phyloP scores from a whole-genome alignment of 345 rosid species.

The Dovyalis caffra region DNA sequence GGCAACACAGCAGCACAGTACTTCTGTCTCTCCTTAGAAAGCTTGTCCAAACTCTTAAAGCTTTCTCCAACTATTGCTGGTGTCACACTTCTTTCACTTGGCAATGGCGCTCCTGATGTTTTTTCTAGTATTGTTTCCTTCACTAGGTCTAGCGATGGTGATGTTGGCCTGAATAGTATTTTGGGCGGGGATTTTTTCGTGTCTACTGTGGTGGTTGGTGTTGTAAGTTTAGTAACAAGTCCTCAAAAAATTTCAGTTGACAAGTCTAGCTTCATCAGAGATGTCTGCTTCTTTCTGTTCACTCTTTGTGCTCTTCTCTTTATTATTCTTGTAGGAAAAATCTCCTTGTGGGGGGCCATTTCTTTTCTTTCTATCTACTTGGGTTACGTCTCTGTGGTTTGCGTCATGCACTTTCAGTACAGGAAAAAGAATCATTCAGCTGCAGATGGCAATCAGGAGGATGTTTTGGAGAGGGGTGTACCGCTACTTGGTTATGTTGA shows the following conservation, averaged over 20 bases:
- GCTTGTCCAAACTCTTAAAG: conserved; percentile 62
- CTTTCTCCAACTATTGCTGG: conserved; percentile 90
- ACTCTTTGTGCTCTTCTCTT: conserved; percentile 58
- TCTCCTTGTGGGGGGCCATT: conserved; percentile 61
- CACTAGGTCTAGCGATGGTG: conserved; percentile 58
- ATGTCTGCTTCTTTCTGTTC: conserved; percentile 62
- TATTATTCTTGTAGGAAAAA: conserved; percentile 50
- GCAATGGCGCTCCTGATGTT: conserved; percentile 90
- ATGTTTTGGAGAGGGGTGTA: conserved; percentile 33
- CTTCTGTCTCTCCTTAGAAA: conserved; percentile 78
- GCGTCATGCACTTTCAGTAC: conserved; percentile 41
- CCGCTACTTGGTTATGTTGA: conserved; percentile 54
- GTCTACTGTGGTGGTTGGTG: conserved; percentile 74
- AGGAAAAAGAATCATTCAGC: background rate
- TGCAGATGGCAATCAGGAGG: conserved; percentile 9
- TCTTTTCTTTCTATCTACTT: conserved; percentile 59
- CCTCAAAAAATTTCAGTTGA: conserved; percentile 47
- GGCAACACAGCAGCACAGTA: conserved; percentile 80
- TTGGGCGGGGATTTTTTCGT: conserved; percentile 85
- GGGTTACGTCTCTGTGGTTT: conserved; percentile 60
- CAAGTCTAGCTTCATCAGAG: conserved; percentile 65
- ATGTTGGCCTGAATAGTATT: conserved; percentile 74
- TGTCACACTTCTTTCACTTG: conserved; percentile 77
- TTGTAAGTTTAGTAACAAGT: conserved; percentile 48
- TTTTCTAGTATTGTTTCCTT: conserved; percentile 83